Evolutionary conservation across 192 early-diverging fungal species (phyloP).

Genomic region (Allomyces macrogynus): DNA sequence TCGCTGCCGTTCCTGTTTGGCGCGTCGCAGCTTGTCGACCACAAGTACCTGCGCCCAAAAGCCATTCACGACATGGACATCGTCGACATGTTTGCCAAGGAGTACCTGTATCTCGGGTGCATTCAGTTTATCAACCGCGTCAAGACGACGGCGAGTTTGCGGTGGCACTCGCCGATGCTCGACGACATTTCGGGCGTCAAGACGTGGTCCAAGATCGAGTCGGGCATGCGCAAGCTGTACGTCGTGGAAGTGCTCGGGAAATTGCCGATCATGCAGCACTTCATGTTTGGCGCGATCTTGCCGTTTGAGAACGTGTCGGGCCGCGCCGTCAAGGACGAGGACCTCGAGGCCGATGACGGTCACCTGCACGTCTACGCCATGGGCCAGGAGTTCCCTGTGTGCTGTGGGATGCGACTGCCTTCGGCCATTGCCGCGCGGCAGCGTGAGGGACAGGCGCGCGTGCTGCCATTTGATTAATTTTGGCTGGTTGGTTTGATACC

Average conservation of each 20-base stretch:
- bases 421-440: conserved; percentile 27
- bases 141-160: conserved; percentile 6
- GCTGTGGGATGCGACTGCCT: conserved; percentile 29
- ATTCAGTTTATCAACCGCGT: conserved; percentile 81
- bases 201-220: conserved; percentile 75
- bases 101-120: conserved; percentile 91
- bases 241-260: conserved; percentile 73
- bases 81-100: conserved; percentile 66
- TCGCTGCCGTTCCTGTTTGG: conserved; percentile 93
- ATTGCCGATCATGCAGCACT: conserved; percentile 91
- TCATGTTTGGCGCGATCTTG: conserved; percentile 68
- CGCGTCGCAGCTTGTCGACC: conserved; percentile 59
- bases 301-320: conserved; percentile 29
- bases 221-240: conserved; percentile 89
- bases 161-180: conserved; percentile 81
- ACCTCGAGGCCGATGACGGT: conserved; percentile 6
- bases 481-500: too few relatives aligned
- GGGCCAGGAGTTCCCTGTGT: conserved; percentile 27
- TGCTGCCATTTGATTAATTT: neutral
- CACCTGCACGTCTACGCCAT: conserved; percentile 29
- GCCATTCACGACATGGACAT: conserved; percentile 80
- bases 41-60: conserved; percentile 81
- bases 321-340: neutral
- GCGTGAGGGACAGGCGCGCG: conserved; percentile 4
- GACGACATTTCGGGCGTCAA: conserved; percentile 79